Percentiles rank a stretch among this genome's conserved stretches.
These are phyloP conservation scores for Gracilaria gracilis DNA, from an alignment of 23 red algal genomes.

Conservation along the genomic window DNA sequence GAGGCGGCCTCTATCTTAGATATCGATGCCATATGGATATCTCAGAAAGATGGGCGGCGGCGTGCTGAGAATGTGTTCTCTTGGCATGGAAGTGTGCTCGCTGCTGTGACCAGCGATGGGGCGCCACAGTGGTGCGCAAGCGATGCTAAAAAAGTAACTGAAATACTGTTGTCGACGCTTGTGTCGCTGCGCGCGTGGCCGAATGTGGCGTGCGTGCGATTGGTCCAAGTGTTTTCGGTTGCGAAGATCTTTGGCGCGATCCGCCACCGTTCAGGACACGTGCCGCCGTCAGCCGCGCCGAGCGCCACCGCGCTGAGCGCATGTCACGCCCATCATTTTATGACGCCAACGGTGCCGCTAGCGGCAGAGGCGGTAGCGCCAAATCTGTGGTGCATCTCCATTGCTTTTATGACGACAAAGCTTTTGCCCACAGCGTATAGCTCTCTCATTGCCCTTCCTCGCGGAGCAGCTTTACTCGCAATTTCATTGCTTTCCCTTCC, in stretches of 20 bases:
- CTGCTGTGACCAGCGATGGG: too few relatives aligned
- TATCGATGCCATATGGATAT: too few relatives aligned
- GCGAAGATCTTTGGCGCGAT: slow-evolving; percentile 21
- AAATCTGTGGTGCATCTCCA: background rate
- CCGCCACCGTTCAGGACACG: slow-evolving; percentile 25
- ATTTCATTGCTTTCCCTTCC: background rate
- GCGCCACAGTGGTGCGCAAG: too few relatives aligned
- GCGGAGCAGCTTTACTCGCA: background rate
- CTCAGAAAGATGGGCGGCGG: too few relatives aligned
- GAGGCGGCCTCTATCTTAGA: too few relatives aligned
- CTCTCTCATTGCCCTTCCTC: background rate
- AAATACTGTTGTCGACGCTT: too few relatives aligned
- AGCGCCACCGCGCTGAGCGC: background rate
- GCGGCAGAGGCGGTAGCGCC: background rate
- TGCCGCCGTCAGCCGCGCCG: background rate
- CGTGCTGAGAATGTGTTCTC: too few relatives aligned
- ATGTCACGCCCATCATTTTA: background rate
- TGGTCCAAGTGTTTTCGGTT: slow-evolving; percentile 37
- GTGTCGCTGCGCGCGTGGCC: background rate
- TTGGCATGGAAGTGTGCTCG: too few relatives aligned
- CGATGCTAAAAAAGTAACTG: slow-evolving; percentile 10
- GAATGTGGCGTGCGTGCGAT: background rate
- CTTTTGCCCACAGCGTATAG: background rate
- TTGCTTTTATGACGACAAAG: background rate
- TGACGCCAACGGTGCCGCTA: background rate